Evolutionary conservation across 2,329 filamentous ascomycete species (phyloP).

Genomic region (Colletotrichum tanaceti): DNA sequence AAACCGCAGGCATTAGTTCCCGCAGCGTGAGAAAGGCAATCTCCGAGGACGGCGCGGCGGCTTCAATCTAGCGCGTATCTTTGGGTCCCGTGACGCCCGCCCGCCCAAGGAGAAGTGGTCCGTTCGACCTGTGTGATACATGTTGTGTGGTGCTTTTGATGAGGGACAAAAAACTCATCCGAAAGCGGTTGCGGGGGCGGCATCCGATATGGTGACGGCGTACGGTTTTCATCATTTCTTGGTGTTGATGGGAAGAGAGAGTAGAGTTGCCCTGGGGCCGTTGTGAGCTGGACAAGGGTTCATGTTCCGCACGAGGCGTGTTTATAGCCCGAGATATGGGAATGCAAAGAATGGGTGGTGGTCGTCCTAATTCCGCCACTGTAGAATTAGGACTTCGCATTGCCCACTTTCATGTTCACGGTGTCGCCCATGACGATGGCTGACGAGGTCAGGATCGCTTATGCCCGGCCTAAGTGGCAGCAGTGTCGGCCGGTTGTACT

Average conservation of each 20-base stretch:
- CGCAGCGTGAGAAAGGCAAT: background rate
- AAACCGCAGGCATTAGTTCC: constrained; percentile 8
- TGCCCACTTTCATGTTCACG: no score
- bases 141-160: constrained; percentile 48
- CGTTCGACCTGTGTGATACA: constrained; percentile 50
- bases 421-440: no score
- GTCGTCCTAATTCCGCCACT: no score
- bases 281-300: background rate
- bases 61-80: constrained; percentile 52
- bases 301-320: no score
- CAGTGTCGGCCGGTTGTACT: no score
- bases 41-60: background rate
- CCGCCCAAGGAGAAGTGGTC: constrained; percentile 51
- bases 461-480: no score
- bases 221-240: constrained; percentile 48
- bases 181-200: no score
- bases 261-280: constrained; percentile 46
- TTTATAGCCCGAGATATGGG: no score
- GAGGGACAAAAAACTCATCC: constrained; percentile 38
- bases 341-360: no score
- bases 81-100: constrained; percentile 45
- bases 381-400: no score
- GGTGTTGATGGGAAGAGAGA: constrained; percentile 48
- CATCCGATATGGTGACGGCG: constrained; percentile 43
- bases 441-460: no score